Base-by-base conservation (phyloP, 169 alveolate genomes). In the Blepharisma undulans region DNA sequence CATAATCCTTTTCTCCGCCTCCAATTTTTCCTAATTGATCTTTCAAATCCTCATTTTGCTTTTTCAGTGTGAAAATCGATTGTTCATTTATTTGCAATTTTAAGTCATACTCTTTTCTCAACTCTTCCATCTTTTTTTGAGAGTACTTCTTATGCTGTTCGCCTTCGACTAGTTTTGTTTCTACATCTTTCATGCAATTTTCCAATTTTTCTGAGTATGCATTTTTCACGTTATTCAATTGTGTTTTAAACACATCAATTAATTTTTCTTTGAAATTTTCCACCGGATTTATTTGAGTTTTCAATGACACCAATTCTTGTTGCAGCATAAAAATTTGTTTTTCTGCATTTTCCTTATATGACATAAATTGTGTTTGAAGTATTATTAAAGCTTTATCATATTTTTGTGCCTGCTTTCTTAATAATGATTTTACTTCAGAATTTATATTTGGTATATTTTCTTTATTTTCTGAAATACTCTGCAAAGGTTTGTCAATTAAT, bases 341-440 rank as follows among this genome's bases (percentile, higher is more conserved):
- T 22, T 82, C 78, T 14, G 89, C 29, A 4, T 34, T 22, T 22
- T 82, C 89, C n/a, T 82, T 82, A 60, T 82, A 82, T 4, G 89
- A 25, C 0, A 22, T 22, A 82, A 82, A 82, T 4, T 82, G 74
- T 34, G 89, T 33, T 59, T 82, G 89, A 10, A 82, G 89, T 22
- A 82, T 21, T 1, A 82, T 48, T 19, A 82, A 30, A 19, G 89
- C 89, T 59, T 82, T 82, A 12, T 82, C 89, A 60, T 82, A 82
- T 60, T 82, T 82, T 30, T 82, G 89, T 0, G 89, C 74, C 22
- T 82, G 89, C 36, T 82, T 82, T 33, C 77, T 82, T 32, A 82
- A 72, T n/a, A 82, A 74, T 22, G 29, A 1, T 22, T 74, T 25
- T 29, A 74, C 36, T 74, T 74, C 80, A 74, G 80, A 1, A 29